These are phyloP conservation scores for Gyrodon lividus DNA, from an alignment of 768 basidiomycete genomes.

Conservation along the genomic window DNA sequence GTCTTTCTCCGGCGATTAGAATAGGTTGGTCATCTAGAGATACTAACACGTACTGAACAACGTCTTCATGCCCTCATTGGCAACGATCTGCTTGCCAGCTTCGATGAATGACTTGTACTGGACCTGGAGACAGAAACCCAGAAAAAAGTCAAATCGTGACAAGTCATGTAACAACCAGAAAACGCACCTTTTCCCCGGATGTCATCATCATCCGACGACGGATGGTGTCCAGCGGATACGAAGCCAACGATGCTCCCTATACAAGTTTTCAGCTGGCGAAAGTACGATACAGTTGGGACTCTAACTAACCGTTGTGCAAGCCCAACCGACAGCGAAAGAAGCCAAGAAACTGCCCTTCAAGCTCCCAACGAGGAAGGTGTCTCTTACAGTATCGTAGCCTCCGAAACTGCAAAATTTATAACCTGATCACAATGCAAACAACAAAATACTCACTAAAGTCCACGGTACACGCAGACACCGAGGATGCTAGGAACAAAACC, in stretches of 20 bases:
- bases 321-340: constrained; percentile 43
- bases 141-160: neutral
- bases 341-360: constrained; percentile 40
- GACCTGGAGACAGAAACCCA: constrained; percentile 23
- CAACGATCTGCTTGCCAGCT: constrained; percentile 38
- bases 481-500: constrained; percentile 43
- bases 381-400: constrained; percentile 41
- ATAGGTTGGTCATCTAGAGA: neutral
- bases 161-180: neutral
- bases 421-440: neutral
- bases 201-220: constrained; percentile 51
- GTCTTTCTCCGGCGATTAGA: constrained; percentile 37
- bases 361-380: constrained; percentile 38
- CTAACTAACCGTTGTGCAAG: constrained; percentile 37
- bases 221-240: constrained; percentile 47
- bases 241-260: constrained; percentile 36
- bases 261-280: neutral
- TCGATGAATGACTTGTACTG: constrained; percentile 41
- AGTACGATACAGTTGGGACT: neutral
- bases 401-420: constrained; percentile 35
- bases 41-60: constrained; percentile 34
- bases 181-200: constrained; percentile 33
- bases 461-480: constrained; percentile 44
- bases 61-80: constrained; percentile 38
- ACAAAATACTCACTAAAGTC: constrained; percentile 37